A percentile compares a stretch with the other conserved stretches of the same genome.
Conservation (phyloP, 768 basidiomycete species). For the Leccinellum albellum region DNA sequence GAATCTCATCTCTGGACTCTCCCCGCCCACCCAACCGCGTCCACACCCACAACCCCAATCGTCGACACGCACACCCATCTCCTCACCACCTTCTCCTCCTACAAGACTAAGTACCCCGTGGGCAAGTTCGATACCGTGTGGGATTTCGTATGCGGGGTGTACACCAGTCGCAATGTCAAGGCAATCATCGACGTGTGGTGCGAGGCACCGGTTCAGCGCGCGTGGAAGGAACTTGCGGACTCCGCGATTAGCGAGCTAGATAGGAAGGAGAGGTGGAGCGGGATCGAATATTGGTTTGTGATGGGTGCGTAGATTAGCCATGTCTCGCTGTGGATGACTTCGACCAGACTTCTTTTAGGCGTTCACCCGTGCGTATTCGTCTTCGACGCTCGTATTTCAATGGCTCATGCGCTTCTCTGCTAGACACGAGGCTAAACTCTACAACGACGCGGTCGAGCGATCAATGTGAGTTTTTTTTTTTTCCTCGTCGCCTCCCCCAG, state of each 20-base stretch:
- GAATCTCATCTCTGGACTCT: slow-evolving; percentile 34
- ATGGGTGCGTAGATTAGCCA: slow-evolving; percentile 57
- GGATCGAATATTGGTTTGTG: slow-evolving; percentile 77
- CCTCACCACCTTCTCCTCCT: slow-evolving; percentile 65
- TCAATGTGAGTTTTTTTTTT: slow-evolving; percentile 49
- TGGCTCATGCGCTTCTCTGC: neutral
- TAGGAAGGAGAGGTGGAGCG: slow-evolving; percentile 54
- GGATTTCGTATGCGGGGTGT: too few species aligned
- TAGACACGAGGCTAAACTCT: slow-evolving; percentile 70
- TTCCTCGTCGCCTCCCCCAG: neutral
- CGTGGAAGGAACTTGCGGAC: slow-evolving; percentile 73
- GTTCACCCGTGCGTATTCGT: slow-evolving; percentile 61
- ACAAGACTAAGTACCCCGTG: slow-evolving; percentile 57
- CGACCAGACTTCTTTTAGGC: slow-evolving; percentile 37
- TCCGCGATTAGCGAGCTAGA: slow-evolving; percentile 53
- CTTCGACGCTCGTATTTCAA: neutral
- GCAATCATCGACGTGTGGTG: slow-evolving; percentile 86
- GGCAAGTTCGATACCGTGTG: slow-evolving; percentile 37
- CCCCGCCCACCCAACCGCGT: slow-evolving; percentile 22
- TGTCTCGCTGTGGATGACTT: neutral
- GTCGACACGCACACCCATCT: slow-evolving; percentile 87
- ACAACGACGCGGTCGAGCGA: slow-evolving; percentile 63
- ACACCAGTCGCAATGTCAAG: slow-evolving; percentile 47
- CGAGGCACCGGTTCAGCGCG: slow-evolving; percentile 62
- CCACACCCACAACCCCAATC: slow-evolving; percentile 35